Evolutionary conservation across 257 asterid genomes (phyloP).

Genomic region (Euphrasia confusa): DNA sequence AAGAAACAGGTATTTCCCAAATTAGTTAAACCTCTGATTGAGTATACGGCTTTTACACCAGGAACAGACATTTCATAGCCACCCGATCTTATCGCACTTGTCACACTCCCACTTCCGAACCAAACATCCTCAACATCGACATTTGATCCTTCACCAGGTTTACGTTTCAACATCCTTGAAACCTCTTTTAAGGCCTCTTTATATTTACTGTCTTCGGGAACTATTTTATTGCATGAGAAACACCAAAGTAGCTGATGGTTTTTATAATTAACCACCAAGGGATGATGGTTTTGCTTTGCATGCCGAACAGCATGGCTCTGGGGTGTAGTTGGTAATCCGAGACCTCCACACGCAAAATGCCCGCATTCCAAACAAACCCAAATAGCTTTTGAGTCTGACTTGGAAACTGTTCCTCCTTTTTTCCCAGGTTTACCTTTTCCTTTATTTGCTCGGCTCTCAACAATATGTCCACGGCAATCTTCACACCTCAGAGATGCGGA

Average conservation of each 20-base stretch:
- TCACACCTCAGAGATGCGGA: conserved; percentile 52
- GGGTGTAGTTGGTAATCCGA: conserved; percentile 72
- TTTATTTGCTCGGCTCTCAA: conserved; percentile 46
- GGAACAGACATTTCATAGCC: conserved; percentile 28
- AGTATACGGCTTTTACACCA: conserved; percentile 34
- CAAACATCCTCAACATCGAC: conserved; percentile 68
- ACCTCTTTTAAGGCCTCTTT: conserved; percentile 52
- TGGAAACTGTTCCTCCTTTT: conserved; percentile 41
- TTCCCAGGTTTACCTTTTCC: conserved; percentile 70
- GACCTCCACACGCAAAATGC: conserved; percentile 82
- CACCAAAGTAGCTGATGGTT: conserved; percentile 76
- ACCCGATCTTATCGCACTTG: conserved; percentile 42
- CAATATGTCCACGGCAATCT: conserved; percentile 62
- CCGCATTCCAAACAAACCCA: conserved; percentile 92
- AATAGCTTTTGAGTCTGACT: conserved; percentile 48
- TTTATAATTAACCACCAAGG: conserved; percentile 57
- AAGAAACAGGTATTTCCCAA: conserved; percentile 96
- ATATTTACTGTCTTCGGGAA: conserved; percentile 43
- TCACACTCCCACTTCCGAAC: conserved; percentile 64
- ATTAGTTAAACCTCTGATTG: conserved; percentile 73
- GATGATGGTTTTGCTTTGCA: conserved; percentile 62
- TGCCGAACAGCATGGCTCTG: conserved; percentile 81
- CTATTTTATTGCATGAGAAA: conserved; percentile 51
- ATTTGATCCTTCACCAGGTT: conserved; percentile 38
- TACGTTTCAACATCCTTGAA: conserved; percentile 51